Evolutionary conservation across 345 rosid species (phyloP), one percentile per base, ranked within the genome.

Genomic region (Cardiospermum halicacabum): DNA sequence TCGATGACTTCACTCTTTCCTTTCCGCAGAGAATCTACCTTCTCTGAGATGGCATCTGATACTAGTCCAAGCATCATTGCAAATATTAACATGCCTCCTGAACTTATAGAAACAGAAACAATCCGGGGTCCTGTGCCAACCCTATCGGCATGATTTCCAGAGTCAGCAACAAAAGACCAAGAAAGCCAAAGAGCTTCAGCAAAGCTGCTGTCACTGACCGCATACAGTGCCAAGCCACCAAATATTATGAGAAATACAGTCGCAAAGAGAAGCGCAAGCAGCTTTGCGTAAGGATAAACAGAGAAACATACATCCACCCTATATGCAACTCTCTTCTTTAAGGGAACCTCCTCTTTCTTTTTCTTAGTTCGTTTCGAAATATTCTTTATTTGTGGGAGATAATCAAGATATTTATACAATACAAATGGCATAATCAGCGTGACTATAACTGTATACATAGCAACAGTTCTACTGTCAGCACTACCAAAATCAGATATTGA

Each of bases 31-130:
- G 96, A 92, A 87, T 92, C 98, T 26, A 92, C 95, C 83, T 87
- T 92, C 78, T 92, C 95, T 16, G 98, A 82, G 69, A 92, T 89
- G 48, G 95, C 92, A 80, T 92, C 95, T 5, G 95, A 89, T 67
- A 89, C 86, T 55, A 92, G 95, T 59, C 98, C 98, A 64, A 89
- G 95, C 98, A 92, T 92, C 88, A 87, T 92, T 10, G 95, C 95
- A 63, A 85, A 89, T 70, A 92, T 84, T 79, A 92, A 69, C 98
- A 92, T 92, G 53, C 95, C 98, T 70, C 98, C 96, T 28, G 96
- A 86, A 72, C 92, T 92, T 69, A 92, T 80, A 62, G 91, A 88
- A 59, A 92, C 89, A 25, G 98, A 92, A 50, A 92, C 96, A 56
- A 92, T 85, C 74, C 96, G 81, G 10, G 92, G 76, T 43, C 96